These are phyloP conservation scores for Teunomyces kruisii DNA, from an alignment of 805 yeast genomes.

Conservation along the genomic window DNA sequence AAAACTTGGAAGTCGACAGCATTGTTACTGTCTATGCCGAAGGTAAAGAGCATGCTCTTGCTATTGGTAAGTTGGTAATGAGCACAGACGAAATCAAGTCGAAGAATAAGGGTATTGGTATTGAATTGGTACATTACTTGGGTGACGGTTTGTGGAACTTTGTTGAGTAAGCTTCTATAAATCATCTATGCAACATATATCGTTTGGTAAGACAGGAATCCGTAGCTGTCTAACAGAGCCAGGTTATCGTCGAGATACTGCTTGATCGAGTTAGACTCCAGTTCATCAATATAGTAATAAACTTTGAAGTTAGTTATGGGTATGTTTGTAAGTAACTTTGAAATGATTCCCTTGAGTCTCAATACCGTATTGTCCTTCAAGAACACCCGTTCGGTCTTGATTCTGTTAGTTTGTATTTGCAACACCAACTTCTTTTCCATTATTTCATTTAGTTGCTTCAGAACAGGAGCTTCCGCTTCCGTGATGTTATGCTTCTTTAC, in stretches of 20 bases:
- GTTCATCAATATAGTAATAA: slow-evolving; percentile 25
- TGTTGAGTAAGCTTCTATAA: slow-evolving; percentile 36
- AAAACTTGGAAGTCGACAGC: slow-evolving; percentile 62
- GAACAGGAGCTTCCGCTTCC: background rate
- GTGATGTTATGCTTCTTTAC: slow-evolving; percentile 31
- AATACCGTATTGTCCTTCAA: slow-evolving; percentile 27
- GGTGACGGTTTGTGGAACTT: slow-evolving; percentile 89
- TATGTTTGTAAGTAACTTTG: slow-evolving; percentile 11
- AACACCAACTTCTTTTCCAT: slow-evolving; percentile 11
- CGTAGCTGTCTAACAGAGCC: slow-evolving; percentile 24
- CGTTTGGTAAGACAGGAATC: slow-evolving; percentile 20
- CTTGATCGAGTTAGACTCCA: slow-evolving; percentile 13
- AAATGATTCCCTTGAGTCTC: slow-evolving; percentile 33
- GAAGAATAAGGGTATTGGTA: slow-evolving; percentile 84
- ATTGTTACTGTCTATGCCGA: slow-evolving; percentile 85
- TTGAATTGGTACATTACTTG: slow-evolving; percentile 76
- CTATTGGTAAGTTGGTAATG: slow-evolving; percentile 86
- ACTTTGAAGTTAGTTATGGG: slow-evolving; percentile 26
- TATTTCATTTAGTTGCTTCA: slow-evolving; percentile 1
- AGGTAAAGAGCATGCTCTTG: slow-evolving; percentile 88
- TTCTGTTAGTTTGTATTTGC: slow-evolving; percentile 5
- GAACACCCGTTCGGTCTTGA: slow-evolving; percentile 16
- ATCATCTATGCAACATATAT: slow-evolving; percentile 14
- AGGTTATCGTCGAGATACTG: slow-evolving; percentile 28
- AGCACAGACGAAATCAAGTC: slow-evolving; percentile 84